A percentile compares a stretch with the other conserved stretches of the same genome.
phyloP scores from a whole-genome alignment of 2,329 filamentous ascomycete genomes.

The Epichloe brachyelytri region DNA sequence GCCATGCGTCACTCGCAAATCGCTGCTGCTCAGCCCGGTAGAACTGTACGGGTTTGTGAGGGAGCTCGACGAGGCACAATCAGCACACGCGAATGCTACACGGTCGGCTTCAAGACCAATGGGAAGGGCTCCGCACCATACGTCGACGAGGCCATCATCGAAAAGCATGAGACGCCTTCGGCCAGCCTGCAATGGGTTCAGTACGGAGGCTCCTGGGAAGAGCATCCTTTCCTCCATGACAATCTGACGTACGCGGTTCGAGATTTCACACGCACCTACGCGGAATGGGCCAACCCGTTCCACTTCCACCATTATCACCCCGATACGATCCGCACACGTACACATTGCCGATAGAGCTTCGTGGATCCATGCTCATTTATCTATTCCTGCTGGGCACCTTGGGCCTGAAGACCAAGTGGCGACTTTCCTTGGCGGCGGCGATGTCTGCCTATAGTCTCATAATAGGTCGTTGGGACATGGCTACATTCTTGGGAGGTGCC shows the following conservation, averaged over 20 bases:
- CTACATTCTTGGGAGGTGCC: conserved; percentile 24
- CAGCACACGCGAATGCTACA: background rate
- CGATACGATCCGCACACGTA: conserved; percentile 29
- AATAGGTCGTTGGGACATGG: conserved; percentile 28
- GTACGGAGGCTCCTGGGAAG: conserved; percentile 28
- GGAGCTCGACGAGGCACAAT: background rate
- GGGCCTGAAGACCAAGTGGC: conserved; percentile 21
- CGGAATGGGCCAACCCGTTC: conserved; percentile 29
- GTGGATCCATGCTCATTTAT: conserved; percentile 28
- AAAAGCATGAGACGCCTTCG: background rate
- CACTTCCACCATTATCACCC: conserved; percentile 26
- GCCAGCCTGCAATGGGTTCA: conserved; percentile 20
- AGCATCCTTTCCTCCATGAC: conserved; percentile 26
- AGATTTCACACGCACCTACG: conserved; percentile 24
- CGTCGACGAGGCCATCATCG: background rate
- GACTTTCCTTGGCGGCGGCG: conserved; percentile 16
- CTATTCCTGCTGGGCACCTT: conserved; percentile 26
- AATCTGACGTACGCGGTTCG: conserved; percentile 24
- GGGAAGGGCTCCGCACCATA: background rate
- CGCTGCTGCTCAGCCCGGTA: background rate
- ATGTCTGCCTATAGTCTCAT: conserved; percentile 21
- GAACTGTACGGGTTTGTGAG: background rate
- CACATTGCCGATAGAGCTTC: conserved; percentile 29
- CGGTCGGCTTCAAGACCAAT: background rate
- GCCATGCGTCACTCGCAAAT: background rate